Percentiles rank a stretch among this genome's conserved stretches.
Conservation (phyloP, 2,329 filamentous ascomycete species). For the Pseudocercospora musae region DNA sequence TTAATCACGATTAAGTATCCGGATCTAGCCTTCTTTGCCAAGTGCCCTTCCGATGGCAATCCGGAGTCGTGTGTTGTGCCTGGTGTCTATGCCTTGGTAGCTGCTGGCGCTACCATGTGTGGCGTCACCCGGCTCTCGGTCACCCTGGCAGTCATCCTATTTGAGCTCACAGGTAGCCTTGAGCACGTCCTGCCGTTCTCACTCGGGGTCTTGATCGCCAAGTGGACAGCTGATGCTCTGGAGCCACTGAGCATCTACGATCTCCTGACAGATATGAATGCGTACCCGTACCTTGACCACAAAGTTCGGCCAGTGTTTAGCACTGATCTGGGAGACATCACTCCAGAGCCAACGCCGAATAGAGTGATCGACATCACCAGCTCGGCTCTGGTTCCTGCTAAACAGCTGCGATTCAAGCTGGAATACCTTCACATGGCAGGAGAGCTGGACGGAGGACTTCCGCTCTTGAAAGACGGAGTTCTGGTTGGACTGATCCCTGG, state of each 20-base stretch:
- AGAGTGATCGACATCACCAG: constrained; percentile 84
- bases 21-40: constrained; percentile 67
- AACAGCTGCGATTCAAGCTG: constrained; percentile 73
- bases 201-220: constrained; percentile 85
- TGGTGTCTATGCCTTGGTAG: constrained; percentile 93
- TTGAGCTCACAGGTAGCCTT: constrained; percentile 90
- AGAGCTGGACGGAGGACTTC: constrained; percentile 87
- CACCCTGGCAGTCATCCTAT: constrained; percentile 89
- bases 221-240: constrained; percentile 95
- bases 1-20: constrained; percentile 74
- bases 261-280: constrained; percentile 92
- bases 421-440: constrained; percentile 78
- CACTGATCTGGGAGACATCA: constrained; percentile 80
- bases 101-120: constrained; percentile 95
- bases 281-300: constrained; percentile 95
- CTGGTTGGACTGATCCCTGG: constrained; percentile 90
- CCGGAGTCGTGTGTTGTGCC: constrained; percentile 87
- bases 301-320: constrained; percentile 92
- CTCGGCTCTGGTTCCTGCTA: constrained; percentile 75
- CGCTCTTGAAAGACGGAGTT: constrained; percentile 74
- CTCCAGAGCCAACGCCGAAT: constrained; percentile 69
- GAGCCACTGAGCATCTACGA: constrained; percentile 96
- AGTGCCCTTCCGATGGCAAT: constrained; percentile 64
- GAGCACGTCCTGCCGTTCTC: constrained; percentile 96
- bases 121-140: constrained; percentile 92